Percentiles rank a stretch among this genome's conserved stretches.
Evolutionary conservation across 2,329 filamentous ascomycete genomes (phyloP).

Genomic region (Mycosphaerella sp.): DNA sequence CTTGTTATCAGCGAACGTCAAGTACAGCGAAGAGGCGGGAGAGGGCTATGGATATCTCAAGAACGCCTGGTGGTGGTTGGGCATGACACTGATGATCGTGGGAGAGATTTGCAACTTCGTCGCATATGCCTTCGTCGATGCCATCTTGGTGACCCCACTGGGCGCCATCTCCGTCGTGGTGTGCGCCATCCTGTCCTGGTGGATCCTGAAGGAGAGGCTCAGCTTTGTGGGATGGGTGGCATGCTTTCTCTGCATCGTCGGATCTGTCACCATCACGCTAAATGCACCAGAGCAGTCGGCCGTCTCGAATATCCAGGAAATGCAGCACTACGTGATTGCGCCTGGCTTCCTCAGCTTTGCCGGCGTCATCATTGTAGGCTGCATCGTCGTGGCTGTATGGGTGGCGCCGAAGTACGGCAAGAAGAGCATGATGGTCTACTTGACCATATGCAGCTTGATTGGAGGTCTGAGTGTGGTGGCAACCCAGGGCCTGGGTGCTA

Average conservation of each 20-base stretch:
- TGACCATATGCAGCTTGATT: conserved; percentile 91
- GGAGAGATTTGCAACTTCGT: conserved; percentile 97
- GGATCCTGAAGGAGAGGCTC: conserved; percentile 90
- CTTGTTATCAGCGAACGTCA: conserved; percentile 83
- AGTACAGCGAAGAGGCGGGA: conserved; percentile 91
- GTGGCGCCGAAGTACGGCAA: conserved; percentile 84
- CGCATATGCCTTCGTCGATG: conserved; percentile 94
- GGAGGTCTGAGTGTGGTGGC: conserved; percentile 91
- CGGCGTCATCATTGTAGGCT: conserved; percentile 72
- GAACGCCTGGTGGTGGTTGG: conserved; percentile 89
- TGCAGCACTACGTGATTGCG: conserved; percentile 78
- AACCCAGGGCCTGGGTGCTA: conserved; percentile 85
- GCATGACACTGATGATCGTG: conserved; percentile 95
- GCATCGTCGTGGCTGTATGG: conserved; percentile 66
- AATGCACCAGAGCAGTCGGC: conserved; percentile 85
- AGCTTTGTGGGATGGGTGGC: conserved; percentile 95
- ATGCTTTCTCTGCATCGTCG: conserved; percentile 91
- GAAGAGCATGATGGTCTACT: conserved; percentile 95
- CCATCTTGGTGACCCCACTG: conserved; percentile 87
- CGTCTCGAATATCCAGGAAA: conserved; percentile 80
- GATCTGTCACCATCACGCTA: conserved; percentile 86
- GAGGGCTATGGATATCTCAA: conserved; percentile 97
- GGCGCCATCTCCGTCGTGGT: conserved; percentile 90
- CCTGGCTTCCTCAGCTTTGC: conserved; percentile 83
- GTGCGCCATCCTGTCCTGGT: conserved; percentile 81